Conservation (phyloP, 257 asterid species). For the Eustoma russellianum region DNA sequence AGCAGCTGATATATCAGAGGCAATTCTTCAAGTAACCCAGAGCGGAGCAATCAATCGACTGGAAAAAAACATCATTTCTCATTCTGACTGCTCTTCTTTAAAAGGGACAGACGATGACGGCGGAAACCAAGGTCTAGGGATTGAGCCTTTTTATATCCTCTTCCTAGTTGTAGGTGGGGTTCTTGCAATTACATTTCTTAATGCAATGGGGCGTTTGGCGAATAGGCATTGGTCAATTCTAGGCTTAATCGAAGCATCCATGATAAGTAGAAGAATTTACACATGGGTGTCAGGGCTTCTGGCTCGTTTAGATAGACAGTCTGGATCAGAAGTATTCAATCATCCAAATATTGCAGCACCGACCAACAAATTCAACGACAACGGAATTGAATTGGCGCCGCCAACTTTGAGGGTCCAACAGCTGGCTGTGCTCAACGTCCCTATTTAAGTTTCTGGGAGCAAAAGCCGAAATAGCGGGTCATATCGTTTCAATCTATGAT, state of each 20-base stretch:
- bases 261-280: constrained; percentile 3
- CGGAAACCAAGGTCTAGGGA: constrained; percentile 14
- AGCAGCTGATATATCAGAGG: constrained; percentile 43
- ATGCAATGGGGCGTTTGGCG: constrained; percentile 9
- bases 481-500: no score
- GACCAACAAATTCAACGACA: no score
- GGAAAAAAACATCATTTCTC: constrained; percentile 23
- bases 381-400: background rate
- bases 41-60: constrained; percentile 33
- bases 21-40: constrained; percentile 39
- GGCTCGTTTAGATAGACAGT: background rate
- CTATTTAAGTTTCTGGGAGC: background rate
- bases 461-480: no score
- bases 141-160: constrained; percentile 31
- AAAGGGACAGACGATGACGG: constrained; percentile 8
- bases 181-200: constrained; percentile 14
- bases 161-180: constrained; percentile 25
- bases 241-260: background rate
- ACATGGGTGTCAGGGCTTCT: constrained; percentile 13
- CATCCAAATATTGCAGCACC: no score
- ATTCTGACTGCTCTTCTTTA: constrained; percentile 26
- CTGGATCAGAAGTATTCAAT: background rate
- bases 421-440: background rate
- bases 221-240: constrained; percentile 1
- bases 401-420: background rate